Evolutionary conservation across 2,329 filamentous ascomycete genomes (phyloP), one percentile per base, ranked within the genome.

Genomic region (Atkinsonella hypoxylon): DNA sequence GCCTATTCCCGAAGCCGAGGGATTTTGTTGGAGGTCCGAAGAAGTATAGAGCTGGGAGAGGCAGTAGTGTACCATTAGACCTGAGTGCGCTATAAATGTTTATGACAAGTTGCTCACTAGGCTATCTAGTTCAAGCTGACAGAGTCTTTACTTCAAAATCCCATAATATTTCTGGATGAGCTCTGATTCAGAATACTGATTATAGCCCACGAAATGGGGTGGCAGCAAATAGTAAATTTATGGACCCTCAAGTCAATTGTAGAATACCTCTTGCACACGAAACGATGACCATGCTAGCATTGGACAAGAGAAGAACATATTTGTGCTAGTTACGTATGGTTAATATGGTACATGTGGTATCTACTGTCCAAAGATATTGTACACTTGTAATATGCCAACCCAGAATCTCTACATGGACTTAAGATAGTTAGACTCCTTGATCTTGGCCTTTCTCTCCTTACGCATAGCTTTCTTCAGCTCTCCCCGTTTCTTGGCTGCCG

Each of bases 31-130:
- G 85, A n/a, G 81, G 79, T 3, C 70, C 77, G 18, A 89, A 85
- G 64, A 82, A 81, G 64, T 98, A 97, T 67, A 77, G 91, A 55
- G 93, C 93, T 36, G 93, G 93, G 9, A 79, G 91, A 63, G 91
- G 89, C 32, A 96, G 89, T 70, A 96, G 87, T 72, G 90, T 97
- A 58, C 93, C 93, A 31, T 72, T 97, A 59, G 88, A 97, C 71
- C 68, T 98, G 62, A 80, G 74, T 57, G 73, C 76, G 31, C 53
- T 58, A 46, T 56, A 52, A 42, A 13, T 32, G 9, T 22, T 15
- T 15, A 22, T 15, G 15, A 17, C 38, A 34, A 18, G 18, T 17
- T 38, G 18, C 11, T 26, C 40, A 30, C 13, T 26, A 20, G 31
- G 18, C 31, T 43, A 43, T 44, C 9, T 38, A 10, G 11, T 36